Conservation (phyloP, 169 alveolate species). For the Plasmodium relictum region DNA sequence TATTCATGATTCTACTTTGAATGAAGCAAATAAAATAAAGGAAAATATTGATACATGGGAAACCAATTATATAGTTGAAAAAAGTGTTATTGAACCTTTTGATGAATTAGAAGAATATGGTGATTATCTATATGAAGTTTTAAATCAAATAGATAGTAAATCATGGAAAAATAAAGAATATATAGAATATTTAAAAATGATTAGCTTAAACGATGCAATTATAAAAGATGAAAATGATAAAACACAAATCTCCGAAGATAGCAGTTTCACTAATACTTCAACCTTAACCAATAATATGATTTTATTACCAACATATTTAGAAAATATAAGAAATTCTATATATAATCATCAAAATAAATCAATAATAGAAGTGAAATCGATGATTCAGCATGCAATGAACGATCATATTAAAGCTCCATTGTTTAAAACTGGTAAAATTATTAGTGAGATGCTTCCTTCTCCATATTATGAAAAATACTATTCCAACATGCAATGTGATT, state of each 20-base stretch:
- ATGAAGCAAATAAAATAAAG: slow-evolving; percentile 29
- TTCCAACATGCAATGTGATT: slow-evolving; percentile 10
- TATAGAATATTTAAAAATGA: slow-evolving; percentile 68
- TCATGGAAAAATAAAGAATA: slow-evolving; percentile 76
- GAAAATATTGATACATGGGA: slow-evolving; percentile 38
- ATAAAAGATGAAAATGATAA: slow-evolving; percentile 49
- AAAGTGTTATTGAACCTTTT: slow-evolving; percentile 69
- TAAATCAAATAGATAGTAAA: slow-evolving; percentile 75
- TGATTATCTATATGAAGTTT: slow-evolving; percentile 55
- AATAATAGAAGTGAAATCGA: slow-evolving; percentile 49
- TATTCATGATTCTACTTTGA: slow-evolving; percentile 15
- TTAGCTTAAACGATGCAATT: slow-evolving; percentile 73
- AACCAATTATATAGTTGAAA: slow-evolving; percentile 26
- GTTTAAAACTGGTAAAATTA: slow-evolving; percentile 76
- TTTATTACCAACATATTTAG: slow-evolving; percentile 73
- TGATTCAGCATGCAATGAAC: slow-evolving; percentile 74
- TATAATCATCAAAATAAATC: slow-evolving; percentile 76
- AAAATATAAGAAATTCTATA: slow-evolving; percentile 72
- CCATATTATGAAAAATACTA: slow-evolving; percentile 75
- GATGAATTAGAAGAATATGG: slow-evolving; percentile 77
- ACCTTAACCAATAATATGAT: slow-evolving; percentile 59
- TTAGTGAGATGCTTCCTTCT: slow-evolving; percentile 75
- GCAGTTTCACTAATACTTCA: slow-evolving; percentile 43
- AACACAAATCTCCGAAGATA: slow-evolving; percentile 25
- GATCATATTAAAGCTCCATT: slow-evolving; percentile 62